Evolutionary conservation across 805 yeast genomes (phyloP), one percentile per base, ranked within the genome.

Genomic region (Candida michaelii): DNA sequence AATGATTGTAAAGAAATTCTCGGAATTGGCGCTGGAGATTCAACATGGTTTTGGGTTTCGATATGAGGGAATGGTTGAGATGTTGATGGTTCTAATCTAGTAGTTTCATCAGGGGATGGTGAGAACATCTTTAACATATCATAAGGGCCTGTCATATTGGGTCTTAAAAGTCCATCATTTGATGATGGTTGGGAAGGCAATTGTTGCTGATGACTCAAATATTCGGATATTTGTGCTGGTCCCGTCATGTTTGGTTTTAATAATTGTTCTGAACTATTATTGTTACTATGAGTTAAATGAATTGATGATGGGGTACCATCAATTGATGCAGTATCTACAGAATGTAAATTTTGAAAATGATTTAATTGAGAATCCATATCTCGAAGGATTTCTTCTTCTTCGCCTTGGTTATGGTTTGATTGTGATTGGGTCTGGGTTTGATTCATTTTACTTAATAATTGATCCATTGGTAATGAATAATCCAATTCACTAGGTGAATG

Each of bases 361-460:
- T 80, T 80, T 42, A 84, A 77, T 11, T 85, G 83, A 10, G 85
- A 83, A 51, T 80, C 85, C 82, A 85, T 83, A 49, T 83, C 90
- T 47, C 77, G 78, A 24, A 85, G 67, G 34, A 81, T 85, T 51
- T 78, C 82, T 46, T 85, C 95, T 48, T 83, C 84, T 33, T 77
- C 77, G 18, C 41, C 53, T 36, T 50, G 56, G 37, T 46, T 37
- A 3, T 23, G 13, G 2, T 33, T 32, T 27, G 5, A 34, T 18
- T 31, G 33, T 30, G 17, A 24, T n/a, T 25, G 27, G 1, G 48
- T 43, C 24, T 46, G 51, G 25, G 39, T 7, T 32, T 37, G 53
- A 17, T 45, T 46, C 51, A 80, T 59, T 42, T 69, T 71, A 41
- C 67, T 66, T 33, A 86, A 53, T 21, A 86, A 59, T 56, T 85